Conservation (phyloP, 768 basidiomycete species). For the Pulveroboletus ravenelii region DNA sequence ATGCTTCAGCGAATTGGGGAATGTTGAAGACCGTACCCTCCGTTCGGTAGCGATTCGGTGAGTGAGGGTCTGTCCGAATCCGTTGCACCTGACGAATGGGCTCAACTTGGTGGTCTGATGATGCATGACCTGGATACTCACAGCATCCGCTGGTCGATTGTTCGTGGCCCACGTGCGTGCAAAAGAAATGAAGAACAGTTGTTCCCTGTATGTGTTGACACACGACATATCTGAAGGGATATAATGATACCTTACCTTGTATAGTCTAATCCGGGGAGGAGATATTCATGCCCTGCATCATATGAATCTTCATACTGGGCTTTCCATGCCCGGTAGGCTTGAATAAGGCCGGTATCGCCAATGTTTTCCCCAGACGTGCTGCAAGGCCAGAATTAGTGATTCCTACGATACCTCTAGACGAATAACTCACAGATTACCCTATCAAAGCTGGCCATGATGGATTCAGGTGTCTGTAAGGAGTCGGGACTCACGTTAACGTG, state of each 20-base stretch:
- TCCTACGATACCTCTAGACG: not conserved
- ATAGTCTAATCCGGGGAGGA: conserved; percentile 77
- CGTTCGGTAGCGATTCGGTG: conserved; percentile 72
- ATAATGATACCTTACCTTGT: conserved; percentile 47
- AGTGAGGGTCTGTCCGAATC: conserved; percentile 85
- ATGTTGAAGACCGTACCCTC: conserved; percentile 86
- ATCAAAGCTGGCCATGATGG: not conserved
- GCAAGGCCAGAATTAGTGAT: conserved; percentile 11
- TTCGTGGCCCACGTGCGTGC: conserved; percentile 84
- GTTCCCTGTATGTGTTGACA: conserved; percentile 54
- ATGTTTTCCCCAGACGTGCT: conserved; percentile 93
- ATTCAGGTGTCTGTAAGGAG: not conserved
- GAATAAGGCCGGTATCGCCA: conserved; percentile 79
- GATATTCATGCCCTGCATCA: conserved; percentile 56
- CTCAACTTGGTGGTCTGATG: not conserved
- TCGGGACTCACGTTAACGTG: conserved; percentile 69
- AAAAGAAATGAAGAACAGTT: conserved; percentile 91
- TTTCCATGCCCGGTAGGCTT: conserved; percentile 91
- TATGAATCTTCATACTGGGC: conserved; percentile 60
- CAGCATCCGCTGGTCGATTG: conserved; percentile 74
- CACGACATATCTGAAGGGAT: not conserved
- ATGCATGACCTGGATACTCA: conserved; percentile 31
- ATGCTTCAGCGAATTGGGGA: conserved; percentile 83
- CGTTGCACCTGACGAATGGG: conserved; percentile 52
- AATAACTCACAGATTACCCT: conserved; percentile 72